Evolutionary conservation across 148 eudicot species (phyloP).

Genomic region (Heliamphora exappendiculata): DNA sequence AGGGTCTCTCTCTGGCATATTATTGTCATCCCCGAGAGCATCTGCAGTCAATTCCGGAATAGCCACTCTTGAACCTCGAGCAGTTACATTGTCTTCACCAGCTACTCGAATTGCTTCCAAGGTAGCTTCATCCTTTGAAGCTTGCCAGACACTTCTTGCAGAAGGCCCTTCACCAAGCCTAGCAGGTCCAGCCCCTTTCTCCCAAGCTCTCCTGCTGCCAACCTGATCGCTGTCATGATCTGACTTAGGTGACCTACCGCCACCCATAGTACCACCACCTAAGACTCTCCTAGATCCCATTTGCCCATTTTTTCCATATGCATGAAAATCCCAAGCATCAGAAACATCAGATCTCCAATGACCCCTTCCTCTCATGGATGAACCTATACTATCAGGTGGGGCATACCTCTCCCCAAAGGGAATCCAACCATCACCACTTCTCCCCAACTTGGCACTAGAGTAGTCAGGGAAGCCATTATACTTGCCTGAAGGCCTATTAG

Average conservation of each 20-base stretch:
- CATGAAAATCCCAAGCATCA: conserved; percentile 52
- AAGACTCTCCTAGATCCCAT: conserved; percentile 49
- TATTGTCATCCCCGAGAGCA: conserved; percentile 55
- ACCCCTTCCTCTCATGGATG: conserved; percentile 46
- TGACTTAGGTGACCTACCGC: conserved; percentile 54
- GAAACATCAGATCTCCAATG: conserved; percentile 64
- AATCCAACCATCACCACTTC: conserved; percentile 48
- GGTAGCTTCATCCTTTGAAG: conserved; percentile 97
- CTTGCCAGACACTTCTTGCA: conserved; percentile 99
- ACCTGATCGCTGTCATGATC: conserved; percentile 61
- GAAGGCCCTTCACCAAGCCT: conserved; percentile 96
- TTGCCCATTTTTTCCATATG: conserved; percentile 60
- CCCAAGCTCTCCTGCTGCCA: conserved; percentile 73
- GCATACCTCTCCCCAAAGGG: conserved; percentile 58
- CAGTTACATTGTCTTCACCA: conserved; percentile 73
- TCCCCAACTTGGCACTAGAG: conserved; percentile 38
- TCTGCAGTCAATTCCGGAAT: conserved; percentile 71
- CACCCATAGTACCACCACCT: conserved; percentile 46
- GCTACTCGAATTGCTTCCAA: conserved; percentile 87
- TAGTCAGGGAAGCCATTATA: conserved; percentile 67
- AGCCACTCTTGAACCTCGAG: conserved; percentile 55
- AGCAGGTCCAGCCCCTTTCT: conserved; percentile 54
- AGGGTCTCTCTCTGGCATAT: conserved; percentile 63
- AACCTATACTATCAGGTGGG: conserved; percentile 38
- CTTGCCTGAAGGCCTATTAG: conserved; percentile 53